Base-by-base conservation (phyloP, 768 basidiomycete species). In the Boletus rufocinnamomeus region DNA sequence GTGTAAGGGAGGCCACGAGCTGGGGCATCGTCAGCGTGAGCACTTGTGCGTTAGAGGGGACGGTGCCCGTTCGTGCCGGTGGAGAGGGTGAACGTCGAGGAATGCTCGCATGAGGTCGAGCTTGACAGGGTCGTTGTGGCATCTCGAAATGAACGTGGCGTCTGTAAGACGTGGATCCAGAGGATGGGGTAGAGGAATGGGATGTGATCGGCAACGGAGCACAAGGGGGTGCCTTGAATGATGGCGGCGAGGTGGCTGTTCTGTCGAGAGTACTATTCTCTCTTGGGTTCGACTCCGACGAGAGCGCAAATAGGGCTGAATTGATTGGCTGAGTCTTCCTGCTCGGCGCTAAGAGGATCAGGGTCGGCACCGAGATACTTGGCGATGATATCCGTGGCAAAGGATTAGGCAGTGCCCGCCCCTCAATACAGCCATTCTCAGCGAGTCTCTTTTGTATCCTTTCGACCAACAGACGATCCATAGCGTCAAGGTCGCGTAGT, bases 391-490 rank as follows among this genome's bases (percentile, higher is more conserved):
- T 66, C 8, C 60, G 61, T 37, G 64, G 55, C 13, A 68, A 52
- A 40, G 60, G 66, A 58, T 60, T 66, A 13, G 66, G 66, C 27
- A 44, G 7, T 4, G 52, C 43, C 41, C 60, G 59, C 9, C 66
- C 66, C 28, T 72, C 70, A n/a, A 37, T 50, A 57, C 69, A 72
- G 11, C 77, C 76, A 53, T 70, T 66, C 10, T 72, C 72, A 21
- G 69, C 46, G 37, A 78, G 61, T 27, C 66, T 66, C 37, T 61
- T 64, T 64, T 70, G 71, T 46, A 79, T 71, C 45, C 57, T 72
- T 52, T 72, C 69, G 16, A 65, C 70, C 55, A 78, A 66, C 41
- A 69, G 30, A 35, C 54, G 65, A 52, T 78, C 77, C 66, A 75
- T 74, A 8, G 65, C 63, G n/a, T 64, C 65, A 32, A 66, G 52